Conservation (phyloP, 345 rosid species). For the Boechera stricta region DNA sequence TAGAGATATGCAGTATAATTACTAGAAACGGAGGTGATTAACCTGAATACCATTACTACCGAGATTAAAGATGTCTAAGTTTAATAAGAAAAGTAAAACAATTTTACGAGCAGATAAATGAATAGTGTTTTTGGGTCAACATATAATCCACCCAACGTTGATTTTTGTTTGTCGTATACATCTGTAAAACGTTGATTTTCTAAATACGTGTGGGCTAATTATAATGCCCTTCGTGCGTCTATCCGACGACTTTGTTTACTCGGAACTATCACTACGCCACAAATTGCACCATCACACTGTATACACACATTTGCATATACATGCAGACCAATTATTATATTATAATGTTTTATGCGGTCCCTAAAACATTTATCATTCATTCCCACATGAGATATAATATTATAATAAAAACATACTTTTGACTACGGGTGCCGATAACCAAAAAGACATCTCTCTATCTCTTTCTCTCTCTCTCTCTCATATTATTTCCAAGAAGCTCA, state of each 20-base stretch:
- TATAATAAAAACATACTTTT: constrained; percentile 19
- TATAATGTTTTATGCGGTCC: constrained; percentile 7
- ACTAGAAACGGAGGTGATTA: neutral
- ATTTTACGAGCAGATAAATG: constrained; percentile 9
- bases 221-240: constrained; percentile 26
- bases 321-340: neutral
- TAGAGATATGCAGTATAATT: neutral
- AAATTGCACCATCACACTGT: constrained; percentile 21
- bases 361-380: constrained; percentile 9
- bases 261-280: constrained; percentile 18
- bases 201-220: constrained; percentile 39
- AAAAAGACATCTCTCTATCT: neutral
- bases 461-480: neutral
- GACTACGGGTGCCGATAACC: constrained; percentile 34
- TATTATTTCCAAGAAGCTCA: constrained; percentile 34
- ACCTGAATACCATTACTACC: neutral
- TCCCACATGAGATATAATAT: constrained; percentile 13
- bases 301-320: constrained; percentile 10
- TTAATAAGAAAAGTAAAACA: neutral
- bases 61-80: neutral
- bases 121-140: constrained; percentile 31
- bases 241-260: constrained; percentile 37
- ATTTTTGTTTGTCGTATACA: constrained; percentile 34
- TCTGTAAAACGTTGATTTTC: constrained; percentile 34
- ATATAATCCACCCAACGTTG: constrained; percentile 39